Evolutionary conservation across 192 early-diverging fungal species (phyloP), one percentile per base, ranked within the genome.

Genomic region (Dimargaris cristalligena): DNA sequence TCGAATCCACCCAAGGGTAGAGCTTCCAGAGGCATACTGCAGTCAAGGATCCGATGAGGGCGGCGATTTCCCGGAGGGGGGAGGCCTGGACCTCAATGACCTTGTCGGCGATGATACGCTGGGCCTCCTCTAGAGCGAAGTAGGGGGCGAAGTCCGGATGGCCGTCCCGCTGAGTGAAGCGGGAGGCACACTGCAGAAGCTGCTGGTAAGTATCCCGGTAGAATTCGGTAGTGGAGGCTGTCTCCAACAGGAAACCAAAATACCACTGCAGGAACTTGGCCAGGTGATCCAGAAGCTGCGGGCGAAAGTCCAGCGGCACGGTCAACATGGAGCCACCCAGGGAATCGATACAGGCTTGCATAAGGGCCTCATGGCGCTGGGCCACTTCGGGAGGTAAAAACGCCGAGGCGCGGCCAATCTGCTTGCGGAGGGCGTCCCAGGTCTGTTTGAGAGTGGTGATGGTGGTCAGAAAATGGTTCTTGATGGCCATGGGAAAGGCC

Each of bases 121-220:
- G 30, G 9, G 38, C 23, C 18, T 34, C 32, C 1, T 57, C n/a
- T 1, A 57, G n/a, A 0, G 33, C 55, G 32, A 57, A 57, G 31
- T 38, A 38, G n/a, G 55, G 55, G 30, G 50, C 50, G 28, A 29
- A 52, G 23, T 52, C 50, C 50, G 50, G 50, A 26, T 52, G 50
- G 20, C 30, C 20, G 8, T 6, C 16, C 38, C 38, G 8, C 6
- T 11, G 30, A 34, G 30, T 22, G 23, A 57, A 22, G 18, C 33
- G 30, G 28, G 55, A n/a, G 32, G 33, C 33, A 8, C 34, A 35
- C 34, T 25, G 8, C 9, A 31, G 10, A 13, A 57, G 16, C 23
- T 57, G 55, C 23, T 57, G 26, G 23, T 31, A 57, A 16, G 33
- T 32, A 20, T 57, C 55, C 14, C 33, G 55, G 55, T 57, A 57